Conservation (phyloP, 2,329 filamentous ascomycete genomes). For the Tolypocladium inflatum region DNA sequence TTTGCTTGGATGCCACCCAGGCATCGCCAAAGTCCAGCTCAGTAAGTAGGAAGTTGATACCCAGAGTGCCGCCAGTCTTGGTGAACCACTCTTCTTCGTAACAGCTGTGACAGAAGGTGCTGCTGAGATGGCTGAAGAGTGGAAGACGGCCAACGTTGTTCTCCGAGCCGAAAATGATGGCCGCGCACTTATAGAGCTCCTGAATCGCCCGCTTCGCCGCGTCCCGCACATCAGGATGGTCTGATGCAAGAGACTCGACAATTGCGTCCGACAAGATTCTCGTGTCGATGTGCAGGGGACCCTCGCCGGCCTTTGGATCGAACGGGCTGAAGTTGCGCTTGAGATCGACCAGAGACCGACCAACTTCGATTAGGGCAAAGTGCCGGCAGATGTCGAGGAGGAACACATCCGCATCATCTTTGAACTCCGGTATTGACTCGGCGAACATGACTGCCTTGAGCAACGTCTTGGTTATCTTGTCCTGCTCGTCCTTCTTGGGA, state of each 20-base stretch:
- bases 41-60: conserved; percentile 80
- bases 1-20: conserved; percentile 76
- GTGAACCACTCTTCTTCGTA: conserved; percentile 99
- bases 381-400: conserved; percentile 78
- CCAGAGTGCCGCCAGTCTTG: conserved; percentile 84
- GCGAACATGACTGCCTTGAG: conserved; percentile 85
- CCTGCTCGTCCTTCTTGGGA: conserved; percentile 77
- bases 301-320: conserved; percentile 77
- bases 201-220: conserved; percentile 71
- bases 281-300: conserved; percentile 78
- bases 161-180: conserved; percentile 68
- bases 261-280: conserved; percentile 81
- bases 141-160: conserved; percentile 64
- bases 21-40: conserved; percentile 73
- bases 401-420: conserved; percentile 65
- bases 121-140: conserved; percentile 77
- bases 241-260: conserved; percentile 81
- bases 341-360: conserved; percentile 69
- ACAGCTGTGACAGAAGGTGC: conserved; percentile 85
- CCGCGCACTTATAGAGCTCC: conserved; percentile 67
- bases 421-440: conserved; percentile 71
- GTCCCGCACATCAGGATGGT: conserved; percentile 69
- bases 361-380: conserved; percentile 83
- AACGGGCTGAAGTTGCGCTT: conserved; percentile 74
- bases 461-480: conserved; percentile 72